Evolutionary conservation across 352 stramenopile species (phyloP), one percentile per base, ranked within the genome.

Genomic region (Globisporangium abappressorium): DNA sequence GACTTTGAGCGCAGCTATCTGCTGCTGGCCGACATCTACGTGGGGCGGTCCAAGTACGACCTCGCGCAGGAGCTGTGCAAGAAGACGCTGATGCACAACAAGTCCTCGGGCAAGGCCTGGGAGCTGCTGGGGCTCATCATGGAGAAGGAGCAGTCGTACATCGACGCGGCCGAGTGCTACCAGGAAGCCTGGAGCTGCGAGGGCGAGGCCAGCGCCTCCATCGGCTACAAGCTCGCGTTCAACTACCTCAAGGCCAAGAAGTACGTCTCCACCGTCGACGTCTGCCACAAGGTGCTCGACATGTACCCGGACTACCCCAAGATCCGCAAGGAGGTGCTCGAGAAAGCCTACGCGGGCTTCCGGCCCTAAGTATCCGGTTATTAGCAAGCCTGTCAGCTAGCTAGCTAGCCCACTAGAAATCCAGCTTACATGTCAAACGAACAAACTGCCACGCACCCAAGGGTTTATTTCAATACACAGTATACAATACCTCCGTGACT

Each of bases 161-260:
- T 96, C 41, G 89, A 98, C 53, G 94, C 95, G 0, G 90, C 93
- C 34, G 93, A 98, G 62, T 96, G 87, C 68, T 98, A 98, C 64
- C 82, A 98, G 61, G 92, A 98, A 70, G 86, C 86, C 15, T 94
- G 84, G 85, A 87, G 73, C 46, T 94, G 83, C 61, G 84, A 92
- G 54, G 82, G 83, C 47, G 87, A 98, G 68, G 87, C 90, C 0
- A 96, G 87, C 30, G 92, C 95, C 7, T 81, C 76, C 9, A 94
- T 98, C 57, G 95, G 92, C 28, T 98, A 97, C 74, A 98, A 98
- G 71, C 77, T 98, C 1, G 94, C 92, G 6, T 98, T 98, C 75
- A 98, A 98, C 70, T 98, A 98, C 76, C 81, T 98, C 56, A 98
- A 98, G 75, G 91, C 93, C 36, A 94, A 94, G 68, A 91, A 93